Base-by-base conservation (phyloP, 495 filamentous ascomycete genomes). In the Tetracladium setigerum region DNA sequence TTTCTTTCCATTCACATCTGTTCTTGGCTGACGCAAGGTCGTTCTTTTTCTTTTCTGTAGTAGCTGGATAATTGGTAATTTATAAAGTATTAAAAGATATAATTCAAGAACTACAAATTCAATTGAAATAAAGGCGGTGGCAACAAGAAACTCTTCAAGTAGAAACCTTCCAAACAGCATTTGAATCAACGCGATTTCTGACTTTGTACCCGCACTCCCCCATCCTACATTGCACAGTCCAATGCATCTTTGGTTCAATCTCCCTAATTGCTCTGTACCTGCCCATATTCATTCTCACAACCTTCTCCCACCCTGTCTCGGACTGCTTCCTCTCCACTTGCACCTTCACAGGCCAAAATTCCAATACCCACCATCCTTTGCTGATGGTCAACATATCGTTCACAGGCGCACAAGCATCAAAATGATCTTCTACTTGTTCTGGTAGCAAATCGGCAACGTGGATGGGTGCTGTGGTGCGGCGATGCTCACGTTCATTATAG, bases 291-390 rank as follows among this genome's bases (percentile, higher is more conserved):
- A 58, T 43, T 8, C 58, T 16, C 1, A 64, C 40, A 22, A 34
- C 52, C 55, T 64, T 65, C 46, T 61, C 54, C 62, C 58, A 66
- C 10, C 47, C 43, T 12, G 53, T 36, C 5, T n/a, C 53, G 14
- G 42, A 31, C 33, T 55, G 41, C 7, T 51, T 44, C 22, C 46
- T 47, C 17, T 54, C 33, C 7, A 67, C 38, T 2, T 46, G 47
- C 14, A 64, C 49, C 43, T 66, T 63, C 15, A 69, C 52, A 13
- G 64, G 66, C 64, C 59, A 66, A 16, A 67, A 48, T 44, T 69
- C 66, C 1, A 69, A 54, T 8, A 67, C 52, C 66, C 66, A 67
- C 66, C 66, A 69, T 1, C 41, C 47, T 41, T 57, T 61, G 0
- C 60, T 55, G 1, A 46, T 10, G 11, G 32, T 45, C 5, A 69